A percentile compares a stretch with the other conserved stretches of the same genome.
Conservation (phyloP, 768 basidiomycete genomes). For the Boletus edulis region DNA sequence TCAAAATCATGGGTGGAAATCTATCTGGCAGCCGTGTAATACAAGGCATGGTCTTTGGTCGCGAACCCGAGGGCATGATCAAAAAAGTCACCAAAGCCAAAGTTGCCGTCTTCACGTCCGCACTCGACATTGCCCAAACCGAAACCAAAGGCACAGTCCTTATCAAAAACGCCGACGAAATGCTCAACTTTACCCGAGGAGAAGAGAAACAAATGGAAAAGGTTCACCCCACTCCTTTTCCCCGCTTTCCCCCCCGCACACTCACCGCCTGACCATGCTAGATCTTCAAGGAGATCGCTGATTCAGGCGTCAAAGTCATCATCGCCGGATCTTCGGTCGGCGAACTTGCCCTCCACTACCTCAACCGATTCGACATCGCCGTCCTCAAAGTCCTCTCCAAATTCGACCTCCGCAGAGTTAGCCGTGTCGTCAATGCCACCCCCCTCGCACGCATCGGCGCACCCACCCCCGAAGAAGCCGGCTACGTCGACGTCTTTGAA, state of each 20-base stretch:
- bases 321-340: constrained; percentile 91
- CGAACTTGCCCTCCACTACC: constrained; percentile 95
- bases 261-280: constrained; percentile 29
- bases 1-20: constrained; percentile 97
- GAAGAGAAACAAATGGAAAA: constrained; percentile 98
- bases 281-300: constrained; percentile 97
- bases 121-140: constrained; percentile 91
- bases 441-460: constrained; percentile 95
- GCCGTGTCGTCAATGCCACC: constrained; percentile 94
- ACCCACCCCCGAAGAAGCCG: constrained; percentile 95
- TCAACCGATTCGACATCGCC: constrained; percentile 90
- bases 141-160: constrained; percentile 99
- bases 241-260: neutral
- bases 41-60: constrained; percentile 96
- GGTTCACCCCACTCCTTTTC: constrained; percentile 31
- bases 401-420: constrained; percentile 92
- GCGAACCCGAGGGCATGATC: constrained; percentile 88
- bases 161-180: constrained; percentile 91
- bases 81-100: constrained; percentile 86
- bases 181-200: constrained; percentile 94
- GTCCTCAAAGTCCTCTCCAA: constrained; percentile 97
- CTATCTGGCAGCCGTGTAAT: constrained; percentile 85
- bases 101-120: constrained; percentile 93
- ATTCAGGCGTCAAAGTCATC: constrained; percentile 91
- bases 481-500: constrained; percentile 92